These are phyloP conservation scores for Streptanthus diversifolius DNA, from an alignment of 345 rosid species.

Conservation along the genomic window DNA sequence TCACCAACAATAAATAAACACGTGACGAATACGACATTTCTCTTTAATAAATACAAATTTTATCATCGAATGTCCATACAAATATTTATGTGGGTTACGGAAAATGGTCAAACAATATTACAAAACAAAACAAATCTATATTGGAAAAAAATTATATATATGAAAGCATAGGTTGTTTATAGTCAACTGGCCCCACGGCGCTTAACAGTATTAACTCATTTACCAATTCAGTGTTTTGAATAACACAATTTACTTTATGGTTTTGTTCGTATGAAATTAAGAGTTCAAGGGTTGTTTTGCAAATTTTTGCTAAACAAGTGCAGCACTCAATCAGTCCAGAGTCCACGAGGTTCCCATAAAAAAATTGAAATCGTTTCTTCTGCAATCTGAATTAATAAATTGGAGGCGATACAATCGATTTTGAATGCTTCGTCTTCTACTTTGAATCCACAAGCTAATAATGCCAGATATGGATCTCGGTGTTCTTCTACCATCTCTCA, in stretches of 20 bases:
- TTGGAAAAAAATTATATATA: not conserved
- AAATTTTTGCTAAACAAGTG: not conserved
- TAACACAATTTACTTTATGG: not conserved
- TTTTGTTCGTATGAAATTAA: not conserved
- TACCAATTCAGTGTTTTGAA: not conserved
- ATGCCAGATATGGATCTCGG: conserved; percentile 49
- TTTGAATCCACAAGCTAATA: not conserved
- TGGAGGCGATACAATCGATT: conserved; percentile 24
- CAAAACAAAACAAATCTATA: too few species aligned
- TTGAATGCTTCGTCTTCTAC: conserved; percentile 21
- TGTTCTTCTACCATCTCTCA: conserved; percentile 36
- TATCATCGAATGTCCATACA: not conserved
- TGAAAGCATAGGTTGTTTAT: too few species aligned
- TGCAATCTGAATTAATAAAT: not conserved
- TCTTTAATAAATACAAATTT: not conserved
- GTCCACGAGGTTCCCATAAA: conserved; percentile 28
- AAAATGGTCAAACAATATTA: not conserved
- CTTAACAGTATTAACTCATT: not conserved
- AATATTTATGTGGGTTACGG: not conserved
- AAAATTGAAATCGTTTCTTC: not conserved
- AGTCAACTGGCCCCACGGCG: not conserved
- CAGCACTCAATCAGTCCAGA: not conserved
- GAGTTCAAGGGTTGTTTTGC: not conserved
- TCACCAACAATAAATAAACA: not conserved
- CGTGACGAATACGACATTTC: not conserved